Percentiles rank a stretch among this genome's conserved stretches.
These are phyloP conservation scores for Colletotrichum sp. DNA, from an alignment of 2,329 filamentous ascomycete genomes.

Conservation along the genomic window DNA sequence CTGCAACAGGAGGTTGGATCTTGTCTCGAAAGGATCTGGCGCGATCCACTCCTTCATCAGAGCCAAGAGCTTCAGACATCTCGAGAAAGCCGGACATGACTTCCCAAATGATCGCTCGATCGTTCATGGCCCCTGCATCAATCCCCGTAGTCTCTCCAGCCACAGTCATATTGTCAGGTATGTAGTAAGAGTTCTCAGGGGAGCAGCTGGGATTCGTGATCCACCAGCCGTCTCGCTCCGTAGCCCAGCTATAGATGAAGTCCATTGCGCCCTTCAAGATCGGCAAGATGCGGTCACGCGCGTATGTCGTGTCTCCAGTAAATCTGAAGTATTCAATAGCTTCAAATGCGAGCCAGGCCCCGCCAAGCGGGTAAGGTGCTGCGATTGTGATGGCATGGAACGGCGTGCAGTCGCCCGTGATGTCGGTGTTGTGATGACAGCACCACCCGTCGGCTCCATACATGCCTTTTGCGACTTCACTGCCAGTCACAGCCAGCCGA, in stretches of 20 bases:
- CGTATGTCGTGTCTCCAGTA: slow-evolving; percentile 28
- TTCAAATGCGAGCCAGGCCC: slow-evolving; percentile 4
- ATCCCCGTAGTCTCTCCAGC: slow-evolving; percentile 8
- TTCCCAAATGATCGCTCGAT: slow-evolving; percentile 21
- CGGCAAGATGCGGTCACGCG: slow-evolving; percentile 28
- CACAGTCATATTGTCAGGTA: slow-evolving; percentile 13
- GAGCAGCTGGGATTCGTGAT: slow-evolving; percentile 26
- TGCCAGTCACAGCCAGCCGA: slow-evolving; percentile 34
- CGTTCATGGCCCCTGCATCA: slow-evolving; percentile 10
- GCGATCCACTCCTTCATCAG: neutral
- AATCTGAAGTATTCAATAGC: slow-evolving; percentile 41
- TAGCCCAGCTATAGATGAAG: slow-evolving; percentile 43
- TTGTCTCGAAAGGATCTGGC: slow-evolving; percentile 9
- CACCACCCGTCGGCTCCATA: slow-evolving; percentile 39
- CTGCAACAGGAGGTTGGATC: neutral
- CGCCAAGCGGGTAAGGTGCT: slow-evolving; percentile 3
- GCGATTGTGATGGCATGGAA: slow-evolving; percentile 11
- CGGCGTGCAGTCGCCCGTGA: slow-evolving; percentile 30
- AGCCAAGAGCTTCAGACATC: slow-evolving; percentile 5
- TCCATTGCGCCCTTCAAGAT: slow-evolving; percentile 36
- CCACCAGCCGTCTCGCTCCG: slow-evolving; percentile 31
- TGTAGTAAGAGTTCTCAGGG: slow-evolving; percentile 26
- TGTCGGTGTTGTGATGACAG: slow-evolving; percentile 41
- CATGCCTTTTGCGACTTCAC: slow-evolving; percentile 36
- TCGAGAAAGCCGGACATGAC: slow-evolving; percentile 9